Evolutionary conservation across 1,284 basidiomycete genomes (phyloP), one percentile per base, ranked within the genome.

Genomic region (Athelia psychrophila): DNA sequence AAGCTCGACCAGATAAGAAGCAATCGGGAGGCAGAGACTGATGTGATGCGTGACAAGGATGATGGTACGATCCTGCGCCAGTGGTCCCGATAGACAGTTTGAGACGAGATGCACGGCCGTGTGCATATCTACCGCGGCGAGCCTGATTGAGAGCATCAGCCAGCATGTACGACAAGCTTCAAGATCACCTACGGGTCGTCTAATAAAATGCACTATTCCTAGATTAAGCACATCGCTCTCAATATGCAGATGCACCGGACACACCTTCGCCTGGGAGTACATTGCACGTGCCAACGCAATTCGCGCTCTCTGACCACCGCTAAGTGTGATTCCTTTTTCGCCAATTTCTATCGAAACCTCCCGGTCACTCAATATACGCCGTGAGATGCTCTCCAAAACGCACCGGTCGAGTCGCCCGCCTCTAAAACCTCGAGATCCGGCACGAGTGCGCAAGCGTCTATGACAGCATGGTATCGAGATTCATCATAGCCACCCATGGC

Each of bases 31-130:
- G 56, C 88, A 87, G 2, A 92, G 73, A 47, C 78, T 83, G 56
- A 94, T 84, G 60, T 95, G 91, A 65, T 96, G 93, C 0, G 92
- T 94, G 33, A 95, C 91, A 3, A 96, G 76, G 51, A 95, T 81
- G 51, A 92, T 77, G 0, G 90, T 93, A 15, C 91, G 77, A 44
- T 77, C 79, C 24, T 73, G 72, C 56, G 86, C 77, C 3, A 93
- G 72, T 1, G 78, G 71, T 10, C 90, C 84, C 9, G 73, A 75
- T 16, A 93, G 69, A 57, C 88, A 85, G 54, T 81, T 71, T 49
- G 79, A 72, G 42, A 87, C 80, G 10, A 91, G 74, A 59, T 90
- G 87, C 56, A 86, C 82, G 40, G 90, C 89, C 2, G 91, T 93
- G 62, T 94, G 91, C 70, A 92, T 91, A 67, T 96, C 93, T 8